Percentiles rank a stretch among this genome's conserved stretches.
Conservation (phyloP, 257 asterid species). For the Rhazya stricta region DNA sequence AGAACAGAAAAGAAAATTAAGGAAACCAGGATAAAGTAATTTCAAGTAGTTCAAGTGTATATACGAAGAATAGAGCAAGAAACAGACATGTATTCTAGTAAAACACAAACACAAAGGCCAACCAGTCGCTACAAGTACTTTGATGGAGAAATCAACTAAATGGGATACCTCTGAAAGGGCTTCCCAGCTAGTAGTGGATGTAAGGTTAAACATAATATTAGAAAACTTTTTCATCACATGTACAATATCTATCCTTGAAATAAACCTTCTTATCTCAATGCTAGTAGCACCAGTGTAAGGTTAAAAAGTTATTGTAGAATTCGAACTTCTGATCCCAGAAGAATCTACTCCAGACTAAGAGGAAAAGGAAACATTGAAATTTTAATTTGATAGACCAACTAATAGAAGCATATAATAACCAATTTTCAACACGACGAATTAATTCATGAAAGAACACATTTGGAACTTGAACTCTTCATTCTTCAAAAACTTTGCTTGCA, state of each 20-base stretch:
- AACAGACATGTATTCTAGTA: not conserved
- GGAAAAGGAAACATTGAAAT: not conserved
- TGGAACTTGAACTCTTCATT: conserved; percentile 66
- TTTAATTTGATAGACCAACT: not conserved
- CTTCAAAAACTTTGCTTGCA: conserved; percentile 52
- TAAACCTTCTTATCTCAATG: not conserved
- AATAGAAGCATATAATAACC: not conserved
- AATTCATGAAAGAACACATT: conserved; percentile 32
- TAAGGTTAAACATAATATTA: not conserved
- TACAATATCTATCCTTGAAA: no score
- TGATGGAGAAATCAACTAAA: not conserved
- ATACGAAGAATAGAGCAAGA: not conserved
- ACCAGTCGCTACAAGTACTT: not conserved
- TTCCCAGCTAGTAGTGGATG: not conserved
- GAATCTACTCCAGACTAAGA: conserved; percentile 39
- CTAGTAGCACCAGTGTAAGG: not conserved
- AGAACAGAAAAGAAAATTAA: not conserved
- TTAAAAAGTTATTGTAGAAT: conserved; percentile 39
- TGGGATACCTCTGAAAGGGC: not conserved
- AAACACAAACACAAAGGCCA: not conserved
- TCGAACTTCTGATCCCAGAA: conserved; percentile 48
- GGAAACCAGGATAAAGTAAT: not conserved
- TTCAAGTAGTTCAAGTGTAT: not conserved
- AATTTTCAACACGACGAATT: not conserved
- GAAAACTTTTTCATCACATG: not conserved